Percentiles rank a stretch among this genome's conserved stretches.
These are phyloP conservation scores for Colletotrichum ledebouriae DNA, from an alignment of 2,329 filamentous ascomycete genomes.

Conservation along the genomic window DNA sequence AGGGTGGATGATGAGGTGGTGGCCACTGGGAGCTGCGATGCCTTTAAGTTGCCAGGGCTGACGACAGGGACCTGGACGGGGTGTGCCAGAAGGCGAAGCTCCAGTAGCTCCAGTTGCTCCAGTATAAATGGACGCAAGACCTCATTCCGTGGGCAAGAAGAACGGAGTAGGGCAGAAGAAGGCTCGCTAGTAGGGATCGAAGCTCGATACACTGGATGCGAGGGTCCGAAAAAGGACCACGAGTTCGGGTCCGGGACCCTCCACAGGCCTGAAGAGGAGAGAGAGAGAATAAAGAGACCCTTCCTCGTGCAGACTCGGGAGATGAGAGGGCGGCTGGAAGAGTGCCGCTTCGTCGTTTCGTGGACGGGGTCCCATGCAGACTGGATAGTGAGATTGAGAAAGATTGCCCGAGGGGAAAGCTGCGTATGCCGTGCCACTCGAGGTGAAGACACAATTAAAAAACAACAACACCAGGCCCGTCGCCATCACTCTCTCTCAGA, in stretches of 20 bases:
- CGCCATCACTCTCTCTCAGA: conserved; percentile 21
- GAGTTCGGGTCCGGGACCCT: conserved; percentile 27
- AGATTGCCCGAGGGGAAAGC: conserved; percentile 21
- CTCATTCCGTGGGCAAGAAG: conserved; percentile 30
- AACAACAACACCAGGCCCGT: conserved; percentile 10
- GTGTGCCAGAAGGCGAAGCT: conserved; percentile 2
- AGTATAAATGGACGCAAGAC: conserved; percentile 20
- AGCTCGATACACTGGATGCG: conserved; percentile 17
- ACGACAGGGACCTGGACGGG: conserved; percentile 28
- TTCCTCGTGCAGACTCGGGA: conserved; percentile 15
- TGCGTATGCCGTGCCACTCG: conserved; percentile 38
- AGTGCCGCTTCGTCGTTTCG: not conserved
- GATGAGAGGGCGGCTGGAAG: conserved; percentile 13
- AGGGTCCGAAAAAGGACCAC: conserved; percentile 22
- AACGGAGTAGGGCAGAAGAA: conserved; percentile 29
- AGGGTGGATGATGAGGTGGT: conserved; percentile 28
- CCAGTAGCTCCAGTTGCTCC: conserved; percentile 5
- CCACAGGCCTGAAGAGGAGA: conserved; percentile 3
- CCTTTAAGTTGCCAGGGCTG: conserved; percentile 31
- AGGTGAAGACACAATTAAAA: conserved; percentile 5
- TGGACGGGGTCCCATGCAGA: too few species aligned
- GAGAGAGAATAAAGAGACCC: not conserved
- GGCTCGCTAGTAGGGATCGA: conserved; percentile 27
- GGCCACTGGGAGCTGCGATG: conserved; percentile 31
- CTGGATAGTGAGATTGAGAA: conserved; percentile 8